Conservation (phyloP, 139 green algal species). For the Chlamydomonas incerta region DNA sequence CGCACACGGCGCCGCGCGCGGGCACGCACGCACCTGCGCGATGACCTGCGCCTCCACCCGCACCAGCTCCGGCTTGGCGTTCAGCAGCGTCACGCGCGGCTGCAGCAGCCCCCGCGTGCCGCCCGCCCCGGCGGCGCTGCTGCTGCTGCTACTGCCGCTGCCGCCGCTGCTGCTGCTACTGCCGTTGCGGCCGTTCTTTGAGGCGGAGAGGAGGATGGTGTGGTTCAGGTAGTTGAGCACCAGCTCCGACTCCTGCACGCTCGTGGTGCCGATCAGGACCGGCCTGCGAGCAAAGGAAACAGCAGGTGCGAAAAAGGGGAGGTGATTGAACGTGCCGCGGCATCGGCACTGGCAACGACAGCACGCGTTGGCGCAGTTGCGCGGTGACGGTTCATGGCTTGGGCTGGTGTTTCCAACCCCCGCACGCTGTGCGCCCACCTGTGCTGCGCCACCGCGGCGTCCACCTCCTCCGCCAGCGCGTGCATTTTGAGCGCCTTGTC, state of each 20-base stretch:
- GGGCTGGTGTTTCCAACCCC: no score
- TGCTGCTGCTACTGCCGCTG: background rate
- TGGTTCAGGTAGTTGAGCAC: constrained; percentile 46
- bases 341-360: no score
- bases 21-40: constrained; percentile 54
- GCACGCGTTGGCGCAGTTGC: no score
- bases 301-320: no score
- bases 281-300: constrained; percentile 64
- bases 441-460: constrained; percentile 5
- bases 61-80: constrained; percentile 73
- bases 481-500: constrained; percentile 45
- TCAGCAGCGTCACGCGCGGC: constrained; percentile 34
- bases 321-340: no score
- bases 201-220: background rate
- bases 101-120: background rate
- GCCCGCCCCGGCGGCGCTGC: background rate
- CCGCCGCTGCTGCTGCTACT: background rate
- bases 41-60: constrained; percentile 84
- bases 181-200: background rate
- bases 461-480: constrained; percentile 21
- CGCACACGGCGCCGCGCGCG: no score
- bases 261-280: constrained; percentile 92
- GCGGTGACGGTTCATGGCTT: no score
- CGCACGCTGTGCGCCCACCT: constrained; percentile 14
- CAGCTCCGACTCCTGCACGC: constrained; percentile 68